Evolutionary conservation across 257 asterid species (phyloP).

Genomic region (Linaria vulgaris): DNA sequence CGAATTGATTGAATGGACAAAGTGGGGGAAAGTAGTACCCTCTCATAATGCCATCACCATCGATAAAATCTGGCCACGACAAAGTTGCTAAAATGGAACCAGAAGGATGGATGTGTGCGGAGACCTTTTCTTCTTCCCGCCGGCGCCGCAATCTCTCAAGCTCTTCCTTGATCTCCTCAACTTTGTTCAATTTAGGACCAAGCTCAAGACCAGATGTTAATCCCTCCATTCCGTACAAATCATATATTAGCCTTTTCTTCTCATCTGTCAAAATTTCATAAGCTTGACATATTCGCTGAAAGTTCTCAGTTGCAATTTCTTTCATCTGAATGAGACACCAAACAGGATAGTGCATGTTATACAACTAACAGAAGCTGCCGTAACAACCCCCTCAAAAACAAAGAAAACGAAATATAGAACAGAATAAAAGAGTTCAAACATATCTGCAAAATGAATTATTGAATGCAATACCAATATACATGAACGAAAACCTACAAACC

Average conservation of each 20-base stretch:
- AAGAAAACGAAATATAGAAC: conserved; percentile 8
- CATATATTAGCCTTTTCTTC: conserved; percentile 74
- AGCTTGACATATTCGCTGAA: conserved; percentile 95
- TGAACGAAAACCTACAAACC: conserved; percentile 1
- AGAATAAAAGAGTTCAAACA: background rate
- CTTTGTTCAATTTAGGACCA: conserved; percentile 75
- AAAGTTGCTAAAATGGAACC: conserved; percentile 79
- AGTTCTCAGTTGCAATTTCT: conserved; percentile 93
- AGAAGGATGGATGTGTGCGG: conserved; percentile 62
- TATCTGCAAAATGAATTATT: conserved; percentile 14
- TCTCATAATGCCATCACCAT: conserved; percentile 91
- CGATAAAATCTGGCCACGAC: conserved; percentile 68
- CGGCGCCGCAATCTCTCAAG: conserved; percentile 75
- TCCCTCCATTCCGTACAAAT: conserved; percentile 98
- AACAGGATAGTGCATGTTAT: conserved; percentile 14
- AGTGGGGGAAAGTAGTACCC: conserved; percentile 52
- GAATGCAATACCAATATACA: background rate
- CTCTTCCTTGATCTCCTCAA: conserved; percentile 88
- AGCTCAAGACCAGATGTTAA: conserved; percentile 89
- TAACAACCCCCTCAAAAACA: conserved; percentile 17
- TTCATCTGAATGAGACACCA: conserved; percentile 67
- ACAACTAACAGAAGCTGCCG: conserved; percentile 16
- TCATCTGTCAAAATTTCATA: conserved; percentile 88
- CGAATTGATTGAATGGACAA: conserved; percentile 17
- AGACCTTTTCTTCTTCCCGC: conserved; percentile 66